phyloP scores from a whole-genome alignment of 179 eudicot genomes.

The Beta lomatogona region DNA sequence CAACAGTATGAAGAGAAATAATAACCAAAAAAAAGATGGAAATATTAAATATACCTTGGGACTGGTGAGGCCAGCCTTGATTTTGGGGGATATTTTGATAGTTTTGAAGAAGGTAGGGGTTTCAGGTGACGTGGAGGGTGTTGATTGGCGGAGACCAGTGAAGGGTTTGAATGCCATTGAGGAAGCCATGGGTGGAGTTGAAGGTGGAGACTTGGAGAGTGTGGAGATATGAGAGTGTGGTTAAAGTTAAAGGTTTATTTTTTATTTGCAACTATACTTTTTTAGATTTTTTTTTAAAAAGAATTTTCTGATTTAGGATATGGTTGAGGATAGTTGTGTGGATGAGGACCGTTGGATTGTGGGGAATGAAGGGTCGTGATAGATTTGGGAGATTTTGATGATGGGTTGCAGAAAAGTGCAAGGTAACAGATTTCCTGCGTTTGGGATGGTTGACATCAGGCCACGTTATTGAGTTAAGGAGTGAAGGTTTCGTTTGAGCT shows the following conservation, averaged over 20 bases:
- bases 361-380: slow-evolving; percentile 51
- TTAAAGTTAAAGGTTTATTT: background rate
- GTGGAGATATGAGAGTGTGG: slow-evolving; percentile 2
- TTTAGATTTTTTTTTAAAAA: background rate
- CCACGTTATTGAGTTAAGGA: slow-evolving; percentile 21
- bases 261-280: slow-evolving; percentile 6
- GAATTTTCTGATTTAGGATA: slow-evolving; percentile 45
- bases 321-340: slow-evolving; percentile 48
- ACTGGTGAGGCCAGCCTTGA: slow-evolving; percentile 57
- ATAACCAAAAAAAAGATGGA: background rate
- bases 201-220: background rate
- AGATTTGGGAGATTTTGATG: slow-evolving; percentile 23
- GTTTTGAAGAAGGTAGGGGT: slow-evolving; percentile 25
- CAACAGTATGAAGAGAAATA: background rate
- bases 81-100: slow-evolving; percentile 20
- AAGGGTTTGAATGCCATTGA: slow-evolving; percentile 50
- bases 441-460: slow-evolving; percentile 22
- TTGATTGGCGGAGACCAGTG: slow-evolving; percentile 66
- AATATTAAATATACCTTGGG: slow-evolving; percentile 35
- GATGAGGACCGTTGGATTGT: slow-evolving; percentile 50
- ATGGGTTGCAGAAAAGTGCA: slow-evolving; percentile 17
- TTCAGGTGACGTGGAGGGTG: slow-evolving; percentile 28
- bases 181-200: slow-evolving; percentile 51
- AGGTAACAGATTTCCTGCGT: background rate
- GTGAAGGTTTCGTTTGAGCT: background rate